Evolutionary conservation across 805 yeast species (phyloP), one percentile per base, ranked within the genome.

Genomic region (Cyberlindnera xylosilytica): DNA sequence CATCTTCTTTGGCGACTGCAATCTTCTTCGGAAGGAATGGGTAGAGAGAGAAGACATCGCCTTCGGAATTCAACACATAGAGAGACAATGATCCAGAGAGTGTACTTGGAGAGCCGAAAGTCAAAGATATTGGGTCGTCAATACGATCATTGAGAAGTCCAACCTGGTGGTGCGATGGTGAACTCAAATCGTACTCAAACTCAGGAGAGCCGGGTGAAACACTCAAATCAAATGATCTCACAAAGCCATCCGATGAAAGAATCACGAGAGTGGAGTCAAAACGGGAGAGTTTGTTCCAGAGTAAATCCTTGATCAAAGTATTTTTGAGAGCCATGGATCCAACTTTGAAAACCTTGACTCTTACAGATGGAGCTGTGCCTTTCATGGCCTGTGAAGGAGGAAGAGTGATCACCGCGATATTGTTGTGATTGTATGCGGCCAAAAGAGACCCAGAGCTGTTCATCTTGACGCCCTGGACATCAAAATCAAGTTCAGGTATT

Each of bases 21-120:
- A 78, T 51, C 20, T 65, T 58, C 1, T 57, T 46, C 0, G 90
- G 87, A 17, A 76, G 52, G 56, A 81, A 81, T n/a, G 93, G 93
- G 48, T 73, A 78, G 3, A 84, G 62, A 1, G 74, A 65, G 52
- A 72, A 81, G 1, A 85, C 46, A 48, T 83, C 86, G 12, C 83
- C 79, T 40, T 78, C 83, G 9, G 63, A 56, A 9, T 73, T 72
- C 39, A 79, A 52, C 8, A 81, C 55, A 52, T 74, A 79, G 17
- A 84, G 61, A 0, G 85, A 72, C 39, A 83, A 52, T 3, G 70
- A 68, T 11, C 81, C 82, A 5, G 51, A 24, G 2, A 57, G 38
- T 2, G 45, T 31, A 0, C 39, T 16, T 16, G 43, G 26, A 4
- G 56, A 46, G 0, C 62, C 61, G 37, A 60, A 54, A 11, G 58